Evolutionary conservation across 371 early-diverging fungal genomes (phyloP), one percentile per base, ranked within the genome.

Genomic region (Aphelidium insulamus): DNA sequence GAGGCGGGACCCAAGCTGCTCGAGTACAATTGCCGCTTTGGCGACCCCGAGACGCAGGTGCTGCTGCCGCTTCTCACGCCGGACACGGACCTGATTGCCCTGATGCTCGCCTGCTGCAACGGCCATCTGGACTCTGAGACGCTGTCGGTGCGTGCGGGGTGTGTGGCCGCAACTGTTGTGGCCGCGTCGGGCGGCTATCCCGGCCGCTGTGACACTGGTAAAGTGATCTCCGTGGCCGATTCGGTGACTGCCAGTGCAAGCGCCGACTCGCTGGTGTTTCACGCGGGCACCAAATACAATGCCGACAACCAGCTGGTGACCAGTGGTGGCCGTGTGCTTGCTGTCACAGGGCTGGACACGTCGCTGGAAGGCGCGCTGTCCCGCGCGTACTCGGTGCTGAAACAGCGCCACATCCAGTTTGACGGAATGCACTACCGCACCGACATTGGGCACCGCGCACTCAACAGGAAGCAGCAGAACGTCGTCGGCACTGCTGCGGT

Each of bases 31-130:
- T 79, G 81, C 39, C 74, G 95, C 17, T 91, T 95, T 39, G 95
- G 95, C 21, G 95, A 95, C 44, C 95, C 95, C 17, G 95, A 95
- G 51, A 91, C 91, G 10, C 83, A 95, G 52, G 86, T 77, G 6
- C 77, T 88, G 4, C 59, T 95, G 35, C 91, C 90, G 16, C 58
- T 95, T 23, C 55, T 95, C 30, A 66, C 67, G 39, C 72, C 77
- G 34, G 58, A 64, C 21, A 68, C 71, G 18, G 91, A 91, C 54
- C 52, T 95, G 33, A 77, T 74, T 23, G 77, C 85, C 40, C 68
- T 91, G 29, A 59, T 85, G 59, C 39, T 84, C 48, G 88, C 94
- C 20, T 73, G 76, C 41, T 70, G 69, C 21, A 78, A 85, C 49
- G 82, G 84, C 26, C 70, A 83, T 27, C 54, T 95, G 28, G 95